Base-by-base conservation (phyloP, 164 flowering plant genomes). In the Magnolia kwangsiensis region DNA sequence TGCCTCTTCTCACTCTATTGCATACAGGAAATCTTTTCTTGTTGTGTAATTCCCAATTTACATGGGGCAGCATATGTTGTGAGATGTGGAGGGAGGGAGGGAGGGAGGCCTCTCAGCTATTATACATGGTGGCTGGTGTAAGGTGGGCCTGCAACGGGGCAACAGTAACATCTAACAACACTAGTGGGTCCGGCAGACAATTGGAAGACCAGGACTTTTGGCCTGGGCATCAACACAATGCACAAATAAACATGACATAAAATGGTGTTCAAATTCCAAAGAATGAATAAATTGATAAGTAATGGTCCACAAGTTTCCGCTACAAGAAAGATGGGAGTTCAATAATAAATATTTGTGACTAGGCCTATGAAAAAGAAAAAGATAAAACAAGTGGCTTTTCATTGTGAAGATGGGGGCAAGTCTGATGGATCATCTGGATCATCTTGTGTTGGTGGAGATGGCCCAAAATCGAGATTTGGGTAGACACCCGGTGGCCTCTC, bases 401-500 rank as follows among this genome's bases (percentile, higher is more conserved):
- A 84, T 69, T 69, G 72, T 24, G 80, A 78, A 73, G 82, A 64
- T 16, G 81, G 82, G 19, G 83, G 82, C 67, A 63, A 13, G 0
- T 82, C 84, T 13, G 88, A 82, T 37, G 80, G 63, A 29, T 86
- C 89, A 58, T 86, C 87, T n/a, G 51, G 29, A 16, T 55, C 16
- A 1, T 73, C 71, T 23, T 84, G 76, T 51, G 87, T 85, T 11
- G 86, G 80, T n/a, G 89, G 75, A 67, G 93, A 73, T 72, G 92
- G 71, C 59, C 94, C 87, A 77, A 89, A 90, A 68, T 91, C 96
- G 16, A 92, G 79, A 80, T 78, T 82, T 31, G 93, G 98, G 77
- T 71, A 95, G 64, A 91, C 88, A 37, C 97, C 99, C 51, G 96
- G 97, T 7, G 98, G 97, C 80, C 89, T 90, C 61, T 92, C 96